Evolutionary conservation across 192 early-diverging fungal genomes (phyloP).

Genomic region (Entomortierella beljakovae): DNA sequence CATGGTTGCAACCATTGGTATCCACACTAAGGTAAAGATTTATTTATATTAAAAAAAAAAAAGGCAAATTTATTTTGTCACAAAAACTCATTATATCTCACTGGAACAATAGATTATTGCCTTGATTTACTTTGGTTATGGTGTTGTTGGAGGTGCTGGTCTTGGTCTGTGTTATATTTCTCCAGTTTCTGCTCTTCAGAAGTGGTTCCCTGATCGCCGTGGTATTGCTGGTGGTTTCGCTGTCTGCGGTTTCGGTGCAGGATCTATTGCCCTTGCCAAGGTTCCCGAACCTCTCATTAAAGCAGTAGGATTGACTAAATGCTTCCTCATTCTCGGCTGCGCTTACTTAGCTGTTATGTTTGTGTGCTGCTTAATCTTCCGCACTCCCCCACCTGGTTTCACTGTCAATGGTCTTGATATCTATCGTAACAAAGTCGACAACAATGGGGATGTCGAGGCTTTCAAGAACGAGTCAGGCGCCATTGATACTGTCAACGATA

Average conservation of each 20-base stretch:
- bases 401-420: slow-evolving; percentile 68
- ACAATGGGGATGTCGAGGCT: slow-evolving; percentile 61
- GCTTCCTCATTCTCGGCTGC: slow-evolving; percentile 73
- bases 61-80: too few species aligned
- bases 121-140: slow-evolving; percentile 79
- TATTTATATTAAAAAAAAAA: too few species aligned
- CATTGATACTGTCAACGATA: slow-evolving; percentile 26
- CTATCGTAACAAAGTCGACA: slow-evolving; percentile 45
- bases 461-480: slow-evolving; percentile 53
- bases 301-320: slow-evolving; percentile 66
- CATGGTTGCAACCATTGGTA: slow-evolving; percentile 71
- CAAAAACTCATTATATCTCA: not conserved
- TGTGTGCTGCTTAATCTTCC: slow-evolving; percentile 68
- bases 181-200: slow-evolving; percentile 79
- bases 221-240: slow-evolving; percentile 82
- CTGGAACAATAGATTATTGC: slow-evolving; percentile 40
- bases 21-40: slow-evolving; percentile 58
- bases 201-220: slow-evolving; percentile 83
- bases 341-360: slow-evolving; percentile 74
- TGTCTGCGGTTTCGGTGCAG: slow-evolving; percentile 83
- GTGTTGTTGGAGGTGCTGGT: slow-evolving; percentile 76
- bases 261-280: slow-evolving; percentile 75
- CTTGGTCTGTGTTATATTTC: slow-evolving; percentile 81
- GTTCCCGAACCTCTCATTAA: slow-evolving; percentile 66
- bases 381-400: slow-evolving; percentile 68